Conservation (phyloP, 2,329 filamentous ascomycete genomes). For the Meredithiella fracta region DNA sequence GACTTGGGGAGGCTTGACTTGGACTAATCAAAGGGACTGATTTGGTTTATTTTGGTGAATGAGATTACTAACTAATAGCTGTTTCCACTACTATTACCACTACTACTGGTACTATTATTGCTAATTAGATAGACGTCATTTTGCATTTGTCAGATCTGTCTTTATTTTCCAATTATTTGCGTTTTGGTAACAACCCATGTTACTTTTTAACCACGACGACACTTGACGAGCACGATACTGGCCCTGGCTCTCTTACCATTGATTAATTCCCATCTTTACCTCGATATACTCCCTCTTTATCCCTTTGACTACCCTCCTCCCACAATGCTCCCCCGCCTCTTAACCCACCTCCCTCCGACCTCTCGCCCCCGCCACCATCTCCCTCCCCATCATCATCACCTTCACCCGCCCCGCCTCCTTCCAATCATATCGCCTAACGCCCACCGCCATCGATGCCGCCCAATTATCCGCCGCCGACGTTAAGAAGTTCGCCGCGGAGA, state of each 20-base stretch:
- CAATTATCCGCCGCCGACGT: conserved; percentile 5
- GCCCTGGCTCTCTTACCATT: too few species aligned
- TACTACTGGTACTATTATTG: too few species aligned
- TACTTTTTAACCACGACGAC: too few species aligned
- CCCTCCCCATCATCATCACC: neutral
- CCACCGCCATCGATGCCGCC: conserved; percentile 7
- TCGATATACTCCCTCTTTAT: neutral
- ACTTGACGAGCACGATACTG: too few species aligned
- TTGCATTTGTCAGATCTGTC: neutral
- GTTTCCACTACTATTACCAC: too few species aligned
- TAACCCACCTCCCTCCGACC: neutral
- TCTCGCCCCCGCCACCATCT: neutral
- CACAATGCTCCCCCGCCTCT: neutral
- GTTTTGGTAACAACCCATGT: too few species aligned
- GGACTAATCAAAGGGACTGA: too few species aligned
- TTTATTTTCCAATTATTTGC: too few species aligned
- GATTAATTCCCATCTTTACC: neutral
- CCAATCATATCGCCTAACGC: conserved; percentile 8
- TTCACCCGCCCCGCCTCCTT: conserved; percentile 5
- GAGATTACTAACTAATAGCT: too few species aligned
- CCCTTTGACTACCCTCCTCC: neutral
- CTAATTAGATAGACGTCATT: too few species aligned
- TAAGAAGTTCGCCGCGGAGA: conserved; percentile 7
- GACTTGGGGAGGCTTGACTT: too few species aligned
- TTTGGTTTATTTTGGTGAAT: too few species aligned